These are phyloP conservation scores for Aureobasidium namibiae DNA, from an alignment of 2,329 filamentous ascomycete genomes.

Conservation along the genomic window DNA sequence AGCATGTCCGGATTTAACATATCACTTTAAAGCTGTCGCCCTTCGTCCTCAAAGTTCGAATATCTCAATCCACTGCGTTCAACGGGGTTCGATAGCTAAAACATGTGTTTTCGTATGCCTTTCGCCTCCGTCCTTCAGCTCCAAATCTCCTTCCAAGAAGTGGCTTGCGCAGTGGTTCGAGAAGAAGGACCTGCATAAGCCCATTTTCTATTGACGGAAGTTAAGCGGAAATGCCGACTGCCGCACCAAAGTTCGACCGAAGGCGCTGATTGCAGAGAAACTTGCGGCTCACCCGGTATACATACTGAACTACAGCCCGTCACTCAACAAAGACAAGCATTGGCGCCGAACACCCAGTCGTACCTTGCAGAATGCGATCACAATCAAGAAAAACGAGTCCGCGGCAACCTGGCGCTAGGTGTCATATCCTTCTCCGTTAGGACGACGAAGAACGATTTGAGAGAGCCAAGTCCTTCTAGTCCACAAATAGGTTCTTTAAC, in stretches of 20 bases:
- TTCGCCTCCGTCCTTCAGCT: neutral
- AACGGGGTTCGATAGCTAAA: neutral
- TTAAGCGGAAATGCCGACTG: constrained; percentile 5
- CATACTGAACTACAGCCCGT: neutral
- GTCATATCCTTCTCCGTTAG: neutral
- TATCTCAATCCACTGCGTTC: neutral
- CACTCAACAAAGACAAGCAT: neutral
- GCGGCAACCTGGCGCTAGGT: too few species aligned
- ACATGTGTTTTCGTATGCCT: neutral
- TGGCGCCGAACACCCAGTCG: neutral
- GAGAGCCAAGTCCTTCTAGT: constrained; percentile 1
- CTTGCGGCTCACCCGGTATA: neutral
- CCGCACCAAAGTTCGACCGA: constrained; percentile 5
- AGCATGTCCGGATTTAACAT: neutral
- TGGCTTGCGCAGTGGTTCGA: constrained; percentile 6
- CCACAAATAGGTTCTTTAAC: neutral
- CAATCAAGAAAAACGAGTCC: neutral
- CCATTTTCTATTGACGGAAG: neutral
- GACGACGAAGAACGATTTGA: neutral
- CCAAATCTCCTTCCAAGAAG: neutral
- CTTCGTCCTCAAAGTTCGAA: neutral
- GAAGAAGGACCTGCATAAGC: constrained; percentile 9
- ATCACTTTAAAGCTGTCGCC: neutral
- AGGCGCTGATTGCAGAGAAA: neutral
- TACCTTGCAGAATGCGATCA: neutral